Percentiles rank a stretch among this genome's conserved stretches.
These are phyloP conservation scores for Elaeis guineensis DNA, from an alignment of 176 grass and related monocot genomes.

Conservation along the genomic window DNA sequence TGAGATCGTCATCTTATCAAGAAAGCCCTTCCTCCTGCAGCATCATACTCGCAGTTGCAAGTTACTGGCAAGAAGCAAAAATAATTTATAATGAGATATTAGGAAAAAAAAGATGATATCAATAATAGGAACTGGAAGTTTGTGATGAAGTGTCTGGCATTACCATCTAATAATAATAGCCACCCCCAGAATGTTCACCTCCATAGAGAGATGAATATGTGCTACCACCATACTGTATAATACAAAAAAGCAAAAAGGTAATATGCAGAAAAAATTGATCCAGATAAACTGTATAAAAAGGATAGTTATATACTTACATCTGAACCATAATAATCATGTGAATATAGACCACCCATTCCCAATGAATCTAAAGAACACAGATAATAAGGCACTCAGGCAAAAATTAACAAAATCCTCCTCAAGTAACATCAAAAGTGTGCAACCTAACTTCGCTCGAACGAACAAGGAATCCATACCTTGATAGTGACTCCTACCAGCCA, in stretches of 20 bases:
- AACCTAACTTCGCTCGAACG: not conserved
- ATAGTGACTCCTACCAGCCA: constrained; percentile 22
- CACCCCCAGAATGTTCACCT: constrained; percentile 23
- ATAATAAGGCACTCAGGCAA: not conserved
- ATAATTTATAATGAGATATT: constrained; percentile 2
- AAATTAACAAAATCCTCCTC: no score
- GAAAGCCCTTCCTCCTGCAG: constrained; percentile 5
- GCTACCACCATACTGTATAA: constrained; percentile 28
- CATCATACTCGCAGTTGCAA: constrained; percentile 6
- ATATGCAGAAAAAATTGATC: constrained; percentile 1
- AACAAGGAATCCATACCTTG: constrained; percentile 23
- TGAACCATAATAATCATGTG: constrained; percentile 33
- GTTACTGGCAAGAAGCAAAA: constrained; percentile 1
- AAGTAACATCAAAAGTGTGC: no score
- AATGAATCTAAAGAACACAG: constrained; percentile 15
- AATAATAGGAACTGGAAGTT: not conserved
- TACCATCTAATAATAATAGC: constrained; percentile 36
- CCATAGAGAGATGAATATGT: constrained; percentile 29
- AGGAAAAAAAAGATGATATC: not conserved
- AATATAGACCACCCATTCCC: constrained; percentile 23
- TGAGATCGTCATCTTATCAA: not conserved
- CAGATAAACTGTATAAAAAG: not conserved
- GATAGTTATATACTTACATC: constrained; percentile 26
- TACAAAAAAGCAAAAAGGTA: not conserved
- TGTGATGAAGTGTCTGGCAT: not conserved